phyloP scores from a whole-genome alignment of 495 filamentous ascomycete species.

The Penicillium robsamsonii region DNA sequence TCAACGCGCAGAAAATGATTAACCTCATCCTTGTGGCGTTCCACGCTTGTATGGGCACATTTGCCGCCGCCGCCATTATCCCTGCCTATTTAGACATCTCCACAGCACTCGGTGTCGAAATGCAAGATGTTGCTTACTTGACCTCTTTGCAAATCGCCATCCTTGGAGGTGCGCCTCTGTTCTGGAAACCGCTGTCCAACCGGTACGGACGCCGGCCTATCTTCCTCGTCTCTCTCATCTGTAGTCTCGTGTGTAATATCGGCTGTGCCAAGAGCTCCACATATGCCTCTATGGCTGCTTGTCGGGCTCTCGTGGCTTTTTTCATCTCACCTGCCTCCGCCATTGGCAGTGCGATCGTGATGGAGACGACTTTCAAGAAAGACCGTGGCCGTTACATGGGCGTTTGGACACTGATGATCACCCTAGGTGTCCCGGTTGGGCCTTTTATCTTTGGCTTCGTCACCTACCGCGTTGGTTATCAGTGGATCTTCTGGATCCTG shows the following conservation, averaged over 20 bases:
- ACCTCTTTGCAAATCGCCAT: conserved; percentile 52
- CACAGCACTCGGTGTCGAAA: conserved; percentile 35
- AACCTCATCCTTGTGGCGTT: conserved; percentile 55
- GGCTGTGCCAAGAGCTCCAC: conserved; percentile 44
- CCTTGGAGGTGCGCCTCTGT: conserved; percentile 47
- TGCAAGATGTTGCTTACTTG: conserved; percentile 49
- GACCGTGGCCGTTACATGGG: conserved; percentile 53
- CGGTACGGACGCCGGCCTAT: conserved; percentile 55
- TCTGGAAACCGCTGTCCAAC: conserved; percentile 59
- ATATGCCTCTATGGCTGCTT: conserved; percentile 42
- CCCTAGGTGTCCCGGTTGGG: conserved; percentile 47
- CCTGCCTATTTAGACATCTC: conserved; percentile 50
- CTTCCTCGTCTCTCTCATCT: conserved; percentile 47
- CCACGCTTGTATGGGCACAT: conserved; percentile 56
- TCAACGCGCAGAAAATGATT: conserved; percentile 46
- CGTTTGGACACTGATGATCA: conserved; percentile 51
- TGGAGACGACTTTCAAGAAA: conserved; percentile 50
- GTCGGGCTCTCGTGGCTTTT: conserved; percentile 48
- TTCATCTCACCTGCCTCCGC: conserved; percentile 55
- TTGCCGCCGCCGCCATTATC: conserved; percentile 53
- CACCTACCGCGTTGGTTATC: conserved; percentile 39
- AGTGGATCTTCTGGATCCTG: conserved; percentile 44
- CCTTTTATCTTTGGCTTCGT: conserved; percentile 52
- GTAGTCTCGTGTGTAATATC: conserved; percentile 44
- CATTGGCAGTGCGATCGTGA: conserved; percentile 52